Percentiles rank a stretch among this genome's conserved stretches.
Evolutionary conservation across 345 rosid species (phyloP).

Genomic region (Hibiscus syriacus): DNA sequence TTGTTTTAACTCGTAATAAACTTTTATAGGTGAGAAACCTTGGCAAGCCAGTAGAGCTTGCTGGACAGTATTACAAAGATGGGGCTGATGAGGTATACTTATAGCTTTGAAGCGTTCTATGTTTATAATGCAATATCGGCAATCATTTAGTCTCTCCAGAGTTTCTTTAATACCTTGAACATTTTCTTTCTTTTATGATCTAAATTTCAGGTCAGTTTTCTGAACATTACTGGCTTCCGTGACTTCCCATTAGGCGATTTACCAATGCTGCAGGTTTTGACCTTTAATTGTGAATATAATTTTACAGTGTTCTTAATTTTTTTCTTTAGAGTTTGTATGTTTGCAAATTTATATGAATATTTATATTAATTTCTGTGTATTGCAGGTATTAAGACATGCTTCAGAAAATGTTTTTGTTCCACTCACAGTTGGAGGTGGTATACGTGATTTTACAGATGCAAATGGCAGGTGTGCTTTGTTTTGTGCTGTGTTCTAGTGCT

Average conservation of each 20-base stretch:
- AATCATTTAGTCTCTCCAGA: not conserved
- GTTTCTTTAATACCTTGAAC: not conserved
- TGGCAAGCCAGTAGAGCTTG: conserved; percentile 96
- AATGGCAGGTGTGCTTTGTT: conserved; percentile 58
- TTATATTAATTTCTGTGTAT: conserved; percentile 12
- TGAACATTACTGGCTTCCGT: conserved; percentile 91
- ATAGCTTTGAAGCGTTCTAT: not conserved
- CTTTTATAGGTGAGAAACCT: conserved; percentile 85
- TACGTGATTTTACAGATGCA: conserved; percentile 91
- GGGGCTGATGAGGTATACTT: conserved; percentile 91
- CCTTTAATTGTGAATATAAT: not conserved
- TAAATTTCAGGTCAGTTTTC: conserved; percentile 71
- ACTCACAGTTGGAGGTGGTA: conserved; percentile 96
- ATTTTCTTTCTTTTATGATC: conserved; percentile 5
- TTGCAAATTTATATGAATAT: not conserved
- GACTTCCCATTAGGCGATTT: conserved; percentile 94
- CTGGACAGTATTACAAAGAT: conserved; percentile 77
- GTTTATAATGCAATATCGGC: not conserved
- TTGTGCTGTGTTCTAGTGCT: not conserved
- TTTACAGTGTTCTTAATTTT: not conserved
- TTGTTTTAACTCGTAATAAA: not conserved
- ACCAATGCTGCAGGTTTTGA: conserved; percentile 88
- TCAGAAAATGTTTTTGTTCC: conserved; percentile 98
- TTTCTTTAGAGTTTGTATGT: not conserved
- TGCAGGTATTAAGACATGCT: conserved; percentile 74